phyloP scores from a whole-genome alignment of 805 yeast genomes.

The Lachancea cidri region DNA sequence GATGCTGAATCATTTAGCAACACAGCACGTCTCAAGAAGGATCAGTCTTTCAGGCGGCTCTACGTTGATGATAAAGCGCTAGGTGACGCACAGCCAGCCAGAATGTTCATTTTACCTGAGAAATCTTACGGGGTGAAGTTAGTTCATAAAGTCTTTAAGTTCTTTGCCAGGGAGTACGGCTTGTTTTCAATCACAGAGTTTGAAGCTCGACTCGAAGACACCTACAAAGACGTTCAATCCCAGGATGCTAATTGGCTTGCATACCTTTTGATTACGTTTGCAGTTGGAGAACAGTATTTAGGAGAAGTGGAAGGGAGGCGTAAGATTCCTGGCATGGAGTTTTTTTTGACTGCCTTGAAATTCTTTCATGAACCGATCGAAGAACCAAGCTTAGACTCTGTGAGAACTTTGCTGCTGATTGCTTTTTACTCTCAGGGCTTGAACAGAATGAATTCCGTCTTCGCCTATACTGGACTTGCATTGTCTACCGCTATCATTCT shows the following conservation, averaged over 20 bases:
- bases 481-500: conserved; percentile 29
- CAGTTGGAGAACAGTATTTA: conserved; percentile 27
- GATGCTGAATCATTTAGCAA: not conserved
- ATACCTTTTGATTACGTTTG: conserved; percentile 21
- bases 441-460: conserved; percentile 34
- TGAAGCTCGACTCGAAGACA: conserved; percentile 8
- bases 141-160: conserved; percentile 5
- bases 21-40: not conserved
- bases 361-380: conserved; percentile 30
- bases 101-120: conserved; percentile 5
- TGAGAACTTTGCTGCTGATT: conserved; percentile 33
- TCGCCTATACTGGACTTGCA: conserved; percentile 34
- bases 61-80: conserved; percentile 8
- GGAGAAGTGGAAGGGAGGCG: conserved; percentile 8
- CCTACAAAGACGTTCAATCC: conserved; percentile 2
- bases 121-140: conserved; percentile 5
- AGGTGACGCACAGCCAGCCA: conserved; percentile 1
- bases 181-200: conserved; percentile 7
- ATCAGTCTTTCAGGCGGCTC: not conserved
- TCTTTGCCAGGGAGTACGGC: conserved; percentile 9
- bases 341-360: conserved; percentile 30
- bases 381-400: conserved; percentile 29
- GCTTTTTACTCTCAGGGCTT: conserved; percentile 35
- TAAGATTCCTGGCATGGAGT: conserved; percentile 21
- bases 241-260: conserved; percentile 13